These are phyloP conservation scores for Quaeritorhiza haematococci DNA, from an alignment of 371 early-diverging fungal genomes.

Conservation along the genomic window DNA sequence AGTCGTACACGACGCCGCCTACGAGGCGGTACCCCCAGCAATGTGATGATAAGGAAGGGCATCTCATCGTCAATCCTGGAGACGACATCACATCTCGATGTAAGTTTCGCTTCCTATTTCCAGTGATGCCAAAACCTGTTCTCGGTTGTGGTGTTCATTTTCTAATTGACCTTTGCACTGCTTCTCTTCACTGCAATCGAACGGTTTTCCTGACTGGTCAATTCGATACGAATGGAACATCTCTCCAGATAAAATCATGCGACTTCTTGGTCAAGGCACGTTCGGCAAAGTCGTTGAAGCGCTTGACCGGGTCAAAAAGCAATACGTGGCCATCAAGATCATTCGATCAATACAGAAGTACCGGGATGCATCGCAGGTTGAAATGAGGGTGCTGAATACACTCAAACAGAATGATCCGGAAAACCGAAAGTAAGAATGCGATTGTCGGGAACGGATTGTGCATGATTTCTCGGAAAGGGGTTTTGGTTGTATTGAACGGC, in stretches of 20 bases:
- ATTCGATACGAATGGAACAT: conserved; percentile 2
- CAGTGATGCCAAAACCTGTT: not conserved
- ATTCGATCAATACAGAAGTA: conserved; percentile 92
- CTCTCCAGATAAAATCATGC: conserved; percentile 67
- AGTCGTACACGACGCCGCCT: no score
- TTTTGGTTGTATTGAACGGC: no score
- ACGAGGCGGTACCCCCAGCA: no score
- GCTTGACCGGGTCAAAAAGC: conserved; percentile 50
- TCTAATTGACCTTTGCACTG: not conserved
- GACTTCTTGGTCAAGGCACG: conserved; percentile 90
- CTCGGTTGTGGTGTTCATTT: conserved; percentile 1
- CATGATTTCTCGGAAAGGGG: not conserved
- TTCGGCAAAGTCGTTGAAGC: conserved; percentile 95
- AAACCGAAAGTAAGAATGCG: conserved; percentile 27
- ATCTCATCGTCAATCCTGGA: conserved; percentile 73
- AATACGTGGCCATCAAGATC: conserved; percentile 72
- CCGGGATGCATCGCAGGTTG: conserved; percentile 85
- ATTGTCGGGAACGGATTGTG: not conserved
- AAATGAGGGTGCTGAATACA: conserved; percentile 76
- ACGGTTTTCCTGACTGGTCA: not conserved
- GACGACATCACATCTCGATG: conserved; percentile 70
- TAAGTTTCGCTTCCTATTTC: conserved; percentile 34
- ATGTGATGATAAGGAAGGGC: conserved; percentile 88
- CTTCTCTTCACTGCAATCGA: not conserved
- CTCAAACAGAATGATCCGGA: conserved; percentile 72